Conservation (phyloP, 768 basidiomycete genomes). For the Russula lepida region DNA sequence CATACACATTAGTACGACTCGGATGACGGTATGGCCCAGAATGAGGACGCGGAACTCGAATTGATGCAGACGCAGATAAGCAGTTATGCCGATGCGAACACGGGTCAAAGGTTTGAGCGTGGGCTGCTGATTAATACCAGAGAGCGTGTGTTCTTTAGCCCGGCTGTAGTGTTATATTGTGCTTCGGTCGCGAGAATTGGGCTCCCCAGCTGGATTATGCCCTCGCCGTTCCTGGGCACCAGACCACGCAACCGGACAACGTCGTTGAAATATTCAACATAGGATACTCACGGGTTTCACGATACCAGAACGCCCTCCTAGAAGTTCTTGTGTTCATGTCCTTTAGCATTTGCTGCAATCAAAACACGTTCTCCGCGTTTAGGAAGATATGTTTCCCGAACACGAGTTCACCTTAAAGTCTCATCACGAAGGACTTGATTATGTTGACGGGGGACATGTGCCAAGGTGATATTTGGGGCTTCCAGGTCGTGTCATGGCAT, state of each 20-base stretch:
- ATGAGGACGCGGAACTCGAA: not conserved
- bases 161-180: not conserved
- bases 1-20: too few relatives aligned
- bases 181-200: not conserved
- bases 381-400: too few relatives aligned
- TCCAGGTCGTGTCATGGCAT: too few relatives aligned
- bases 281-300: not conserved
- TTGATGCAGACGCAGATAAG: too few relatives aligned
- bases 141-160: constrained; percentile 11
- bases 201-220: not conserved
- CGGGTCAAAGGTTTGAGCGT: not conserved
- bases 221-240: constrained; percentile 9
- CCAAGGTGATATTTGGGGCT: too few relatives aligned
- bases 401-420: too few relatives aligned
- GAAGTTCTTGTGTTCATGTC: not conserved
- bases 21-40: not conserved
- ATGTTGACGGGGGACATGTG: too few relatives aligned
- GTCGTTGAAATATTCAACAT: too few relatives aligned
- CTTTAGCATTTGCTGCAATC: not conserved
- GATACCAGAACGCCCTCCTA: not conserved
- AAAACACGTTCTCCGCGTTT: too few relatives aligned
- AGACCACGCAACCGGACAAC: not conserved
- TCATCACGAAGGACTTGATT: too few relatives aligned
- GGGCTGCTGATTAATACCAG: too few relatives aligned
- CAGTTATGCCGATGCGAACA: not conserved